Evolutionary conservation across 495 filamentous ascomycete genomes (phyloP).

Genomic region (Acidomyces sp.): DNA sequence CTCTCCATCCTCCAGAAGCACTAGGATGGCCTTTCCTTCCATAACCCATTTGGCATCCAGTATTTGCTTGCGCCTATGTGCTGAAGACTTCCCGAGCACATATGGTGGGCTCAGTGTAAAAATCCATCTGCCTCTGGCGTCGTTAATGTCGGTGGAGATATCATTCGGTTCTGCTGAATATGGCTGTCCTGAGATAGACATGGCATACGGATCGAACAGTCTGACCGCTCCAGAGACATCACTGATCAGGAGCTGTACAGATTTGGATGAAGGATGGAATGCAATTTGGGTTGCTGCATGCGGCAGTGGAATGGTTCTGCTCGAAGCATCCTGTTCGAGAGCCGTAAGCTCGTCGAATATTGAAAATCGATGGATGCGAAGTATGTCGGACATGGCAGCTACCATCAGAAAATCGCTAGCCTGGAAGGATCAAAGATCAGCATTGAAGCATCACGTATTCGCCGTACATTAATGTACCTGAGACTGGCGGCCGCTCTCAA

Average conservation of each 20-base stretch:
- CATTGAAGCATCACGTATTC: too few relatives aligned
- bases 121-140: constrained; percentile 20
- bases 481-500: neutral
- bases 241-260: constrained; percentile 51
- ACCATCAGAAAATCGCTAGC: neutral
- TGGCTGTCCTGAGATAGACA: neutral
- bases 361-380: constrained; percentile 43
- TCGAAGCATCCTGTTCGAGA: neutral
- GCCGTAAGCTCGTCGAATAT: neutral
- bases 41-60: constrained; percentile 74
- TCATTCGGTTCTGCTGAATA: constrained; percentile 1
- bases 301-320: constrained; percentile 34
- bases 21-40: constrained; percentile 63
- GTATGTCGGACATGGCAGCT: constrained; percentile 49
- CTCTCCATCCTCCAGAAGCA: constrained; percentile 69
- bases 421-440: too few relatives aligned
- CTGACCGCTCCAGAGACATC: constrained; percentile 56
- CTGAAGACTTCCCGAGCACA: constrained; percentile 1
- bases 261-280: constrained; percentile 56
- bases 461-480: too few relatives aligned
- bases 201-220: constrained; percentile 38
- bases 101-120: constrained; percentile 16
- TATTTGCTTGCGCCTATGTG: constrained; percentile 50
- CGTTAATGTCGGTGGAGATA: neutral
- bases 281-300: constrained; percentile 51